Conservation (phyloP, 2,329 filamentous ascomycete genomes). For the Xylogone sp. region DNA sequence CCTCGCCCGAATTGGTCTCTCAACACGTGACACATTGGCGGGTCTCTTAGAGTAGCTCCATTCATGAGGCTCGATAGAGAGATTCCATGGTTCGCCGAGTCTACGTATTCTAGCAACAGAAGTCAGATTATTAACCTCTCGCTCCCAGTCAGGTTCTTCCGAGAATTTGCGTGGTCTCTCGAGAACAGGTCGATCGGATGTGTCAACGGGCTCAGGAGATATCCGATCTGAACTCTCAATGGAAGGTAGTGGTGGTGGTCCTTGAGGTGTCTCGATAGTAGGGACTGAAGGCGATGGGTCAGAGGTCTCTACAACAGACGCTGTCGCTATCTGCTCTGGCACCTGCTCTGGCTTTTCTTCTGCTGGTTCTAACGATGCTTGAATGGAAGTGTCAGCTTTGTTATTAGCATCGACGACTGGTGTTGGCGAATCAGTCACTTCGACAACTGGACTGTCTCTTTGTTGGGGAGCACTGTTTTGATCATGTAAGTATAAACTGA, state of each 20-base stretch:
- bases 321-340: neutral
- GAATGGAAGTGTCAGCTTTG: neutral
- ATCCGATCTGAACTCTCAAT: neutral
- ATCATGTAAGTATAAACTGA: neutral
- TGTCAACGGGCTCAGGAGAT: neutral
- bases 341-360: neutral
- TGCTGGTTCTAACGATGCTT: neutral
- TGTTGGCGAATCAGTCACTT: neutral
- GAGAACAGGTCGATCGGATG: neutral
- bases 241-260: neutral
- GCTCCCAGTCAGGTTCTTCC: neutral
- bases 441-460: neutral
- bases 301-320: neutral
- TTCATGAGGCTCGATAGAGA: conserved; percentile 30
- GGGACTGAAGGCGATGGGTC: neutral
- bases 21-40: conserved; percentile 44
- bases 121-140: conserved; percentile 12
- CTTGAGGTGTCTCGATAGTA: neutral
- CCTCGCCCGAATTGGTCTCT: conserved; percentile 75
- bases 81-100: conserved; percentile 32
- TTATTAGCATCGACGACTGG: neutral
- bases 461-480: neutral
- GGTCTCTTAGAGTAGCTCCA: conserved; percentile 21
- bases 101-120: conserved; percentile 28
- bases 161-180: neutral